A percentile compares a stretch with the other conserved stretches of the same genome.
Conservation (phyloP, 495 filamentous ascomycete genomes). For the Penicillium goetzii region DNA sequence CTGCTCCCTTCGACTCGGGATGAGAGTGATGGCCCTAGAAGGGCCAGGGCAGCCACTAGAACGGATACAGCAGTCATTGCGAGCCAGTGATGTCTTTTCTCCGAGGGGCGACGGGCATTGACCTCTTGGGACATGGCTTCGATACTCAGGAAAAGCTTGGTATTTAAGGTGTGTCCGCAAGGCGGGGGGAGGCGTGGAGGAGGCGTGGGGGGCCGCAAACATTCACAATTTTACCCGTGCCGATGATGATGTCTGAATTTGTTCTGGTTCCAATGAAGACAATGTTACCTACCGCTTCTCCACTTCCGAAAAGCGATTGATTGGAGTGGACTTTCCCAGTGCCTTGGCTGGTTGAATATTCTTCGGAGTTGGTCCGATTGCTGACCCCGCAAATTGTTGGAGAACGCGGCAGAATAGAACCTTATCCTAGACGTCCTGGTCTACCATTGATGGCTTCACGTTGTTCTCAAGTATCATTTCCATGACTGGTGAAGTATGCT, state of each 20-base stretch:
- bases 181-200: neutral
- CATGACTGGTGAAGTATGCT: too few relatives aligned
- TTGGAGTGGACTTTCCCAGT: neutral
- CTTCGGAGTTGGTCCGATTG: conserved; percentile 9
- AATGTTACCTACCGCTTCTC: neutral
- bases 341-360: neutral
- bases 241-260: neutral
- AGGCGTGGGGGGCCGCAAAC: neutral
- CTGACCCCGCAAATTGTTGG: conserved; percentile 2
- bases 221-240: neutral
- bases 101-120: too few relatives aligned
- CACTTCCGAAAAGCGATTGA: neutral
- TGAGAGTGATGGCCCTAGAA: neutral
- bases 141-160: neutral
- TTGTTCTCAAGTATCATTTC: neutral
- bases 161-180: neutral
- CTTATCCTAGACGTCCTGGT: neutral
- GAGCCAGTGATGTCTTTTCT: neutral
- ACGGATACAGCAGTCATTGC: conserved; percentile 1
- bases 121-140: neutral
- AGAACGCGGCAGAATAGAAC: neutral
- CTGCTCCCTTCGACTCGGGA: neutral
- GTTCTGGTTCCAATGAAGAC: neutral
- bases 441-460: neutral
- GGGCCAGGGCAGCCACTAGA: neutral